Base-by-base conservation (phyloP, 805 yeast genomes). In the Torulaspora gathmanii region DNA sequence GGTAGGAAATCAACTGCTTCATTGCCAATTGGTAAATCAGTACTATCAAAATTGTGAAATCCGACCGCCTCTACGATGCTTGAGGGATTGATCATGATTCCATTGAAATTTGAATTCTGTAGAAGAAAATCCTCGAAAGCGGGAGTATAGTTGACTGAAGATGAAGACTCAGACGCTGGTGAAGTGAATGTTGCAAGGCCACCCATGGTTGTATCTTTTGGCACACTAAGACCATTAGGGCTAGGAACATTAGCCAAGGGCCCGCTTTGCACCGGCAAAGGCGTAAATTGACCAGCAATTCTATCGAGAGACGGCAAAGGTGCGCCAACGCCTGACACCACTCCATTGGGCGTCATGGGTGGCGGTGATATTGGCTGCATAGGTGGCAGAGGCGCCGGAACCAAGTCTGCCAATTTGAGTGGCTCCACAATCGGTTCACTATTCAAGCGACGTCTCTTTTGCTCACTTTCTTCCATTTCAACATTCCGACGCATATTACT, bases 111-210 rank as follows among this genome's bases (percentile, higher is more conserved):
- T 11, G 65, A 53, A 28, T 57, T 60, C 36, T 62, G 64, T 45
- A 55, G 54, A 47, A 63, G 53, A 44, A 64, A 64, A 44, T 64
- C 69, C 37, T 64, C 68, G 34, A 63, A 63, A 28, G 60, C 64
- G n/a, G 66, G 68, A 2, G 60, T 53, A 20, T 54, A 49, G 15
- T 58, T 52, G 4, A 46, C 50, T 16, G 50, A 42, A 15, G 54
- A 52, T 3, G 58, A 52, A 12, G 43, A 36, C 29, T 55, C 63
- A 13, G 56, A 59, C 16, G 50, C 50, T 16, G 60, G 60, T 11
- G 59, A 57, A 10, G 46, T 45, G n/a, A 47, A 44, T 3, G 44
- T 33, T 9, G 45, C 35, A 9, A 45, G 12, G 10, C 48, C 42
- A 22, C 43, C 44, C 10, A 37, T n/a, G 19, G 39, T 20, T 6